Base-by-base conservation (phyloP, 2,329 filamentous ascomycete genomes). In the Chaetothyriales sp. region DNA sequence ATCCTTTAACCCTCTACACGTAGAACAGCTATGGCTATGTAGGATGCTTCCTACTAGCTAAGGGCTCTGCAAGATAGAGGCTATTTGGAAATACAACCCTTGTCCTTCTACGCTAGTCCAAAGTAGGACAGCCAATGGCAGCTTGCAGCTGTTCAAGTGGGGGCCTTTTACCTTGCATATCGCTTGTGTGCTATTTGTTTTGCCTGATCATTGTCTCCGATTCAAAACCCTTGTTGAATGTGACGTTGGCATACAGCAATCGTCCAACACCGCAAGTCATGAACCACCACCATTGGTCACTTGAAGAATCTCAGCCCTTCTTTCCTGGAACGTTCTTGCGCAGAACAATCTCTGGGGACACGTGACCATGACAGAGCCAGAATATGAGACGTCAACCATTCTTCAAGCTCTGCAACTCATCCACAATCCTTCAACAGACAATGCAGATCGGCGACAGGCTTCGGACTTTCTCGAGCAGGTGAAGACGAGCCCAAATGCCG, bases 331-430 rank as follows among this genome's bases (percentile, higher is more conserved):
- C 33, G 8, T 37, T 13, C 13, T 37, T 7, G 8, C 29, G 13
- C 29, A 40, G 10, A 15, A 40, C 15, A 18, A 49, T 28, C 18
- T 18, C 50, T 20, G 22, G 2, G 33, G 33, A 40, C 33, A 40
- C 33, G 33, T 13, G 33, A 40, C 33, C 33, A 40, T 40, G 33
- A 40, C 9, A 10, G 10, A 40, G 2, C 33, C 33, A 40, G 33
- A 15, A 40, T 56, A 49, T 40, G 65, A 65, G 54, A 67, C 69
- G 61, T 61, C 65, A 56, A 69, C 69, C 51, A 92, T 97, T 58
- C 80, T 88, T 63, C 79, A 86, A 63, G 92, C 92, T 43, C 81
- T 98, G 60, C 81, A 92, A 61, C 79, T 94, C 61, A 86, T 95
- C 55, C 90, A 97, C 72, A 83, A 80, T 64, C 80, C 89, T 9